Evolutionary conservation across 345 rosid genomes (phyloP), one percentile per base, ranked within the genome.

Genomic region (Linum usitatissimum): DNA sequence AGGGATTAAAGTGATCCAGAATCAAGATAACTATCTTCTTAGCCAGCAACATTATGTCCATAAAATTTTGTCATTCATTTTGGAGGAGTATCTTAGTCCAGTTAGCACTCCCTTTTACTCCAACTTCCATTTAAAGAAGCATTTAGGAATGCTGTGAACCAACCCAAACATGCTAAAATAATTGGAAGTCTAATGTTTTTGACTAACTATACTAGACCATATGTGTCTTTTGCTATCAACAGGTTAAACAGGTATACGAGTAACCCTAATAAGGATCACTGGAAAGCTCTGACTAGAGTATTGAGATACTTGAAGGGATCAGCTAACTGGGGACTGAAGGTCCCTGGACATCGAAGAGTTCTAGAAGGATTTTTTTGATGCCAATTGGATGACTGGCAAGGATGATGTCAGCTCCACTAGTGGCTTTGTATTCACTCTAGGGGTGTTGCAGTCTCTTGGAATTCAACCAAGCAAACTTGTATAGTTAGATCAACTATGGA

Each of bases 361-460:
- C 15, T 63, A 10, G 58, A 63, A 51, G 48, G 66, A 1, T n/a
- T 63, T 2, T 30, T 12, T 14, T 31, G 53, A 63, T 63, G 66
- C 66, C 21, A 63, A 63, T 18, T 63, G 21, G 66, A 15, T 63
- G 9, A 15, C 23, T 30, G 23, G 49, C 30, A 51, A 51, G 17
- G 45, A 63, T 30, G 39, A 63, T 21, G 40, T 53, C 0, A 30
- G 58, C 8, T 20, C 59, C 8, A 63, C 48, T 2, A 63, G 48
- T 63, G 58, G 66, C 15, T 63, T 20, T 49, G 58, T 53, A 6
- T 63, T 63, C 30, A 30, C 9, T 8, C 5, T 28, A 23, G 58
- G 36, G 36, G 36, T 2, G 36, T 31, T 13, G 66, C 21, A 4
- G 18, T 51, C 0, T 53, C 66, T 10, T 63, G 66, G 57, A 49